phyloP scores from a whole-genome alignment of 805 yeast species.

The Lipomyces lipofer region DNA sequence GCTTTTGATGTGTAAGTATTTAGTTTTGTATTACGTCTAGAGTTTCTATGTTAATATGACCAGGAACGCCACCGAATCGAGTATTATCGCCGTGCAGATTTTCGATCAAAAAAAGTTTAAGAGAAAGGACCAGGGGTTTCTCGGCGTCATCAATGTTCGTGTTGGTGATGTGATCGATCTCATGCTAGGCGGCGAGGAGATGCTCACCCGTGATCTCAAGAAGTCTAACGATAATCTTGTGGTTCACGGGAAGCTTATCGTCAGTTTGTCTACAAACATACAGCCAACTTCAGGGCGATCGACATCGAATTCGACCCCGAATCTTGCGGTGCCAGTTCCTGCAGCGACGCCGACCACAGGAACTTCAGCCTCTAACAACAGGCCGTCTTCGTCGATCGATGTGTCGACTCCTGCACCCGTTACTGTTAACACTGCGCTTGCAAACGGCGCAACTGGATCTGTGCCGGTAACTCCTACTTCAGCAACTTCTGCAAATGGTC shows the following conservation, averaged over 20 bases:
- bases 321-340: slow-evolving; percentile 8
- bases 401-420: slow-evolving; percentile 31
- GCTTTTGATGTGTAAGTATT: slow-evolving; percentile 64
- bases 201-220: slow-evolving; percentile 88
- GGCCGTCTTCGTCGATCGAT: background rate
- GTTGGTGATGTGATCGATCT: slow-evolving; percentile 83
- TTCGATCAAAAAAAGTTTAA: slow-evolving; percentile 97
- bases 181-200: slow-evolving; percentile 54
- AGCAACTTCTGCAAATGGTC: slow-evolving; percentile 31
- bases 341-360: slow-evolving; percentile 11
- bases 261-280: slow-evolving; percentile 45
- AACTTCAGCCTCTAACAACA: slow-evolving; percentile 32
- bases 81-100: slow-evolving; percentile 87
- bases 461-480: slow-evolving; percentile 30
- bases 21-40: background rate
- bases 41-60: background rate
- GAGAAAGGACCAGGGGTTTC: slow-evolving; percentile 96
- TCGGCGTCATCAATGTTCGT: slow-evolving; percentile 91
- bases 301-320: slow-evolving; percentile 17
- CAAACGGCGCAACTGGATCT: slow-evolving; percentile 23
- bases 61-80: slow-evolving; percentile 64
- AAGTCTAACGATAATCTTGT: slow-evolving; percentile 88
- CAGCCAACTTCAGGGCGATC: slow-evolving; percentile 11
- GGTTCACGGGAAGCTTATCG: slow-evolving; percentile 88
- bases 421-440: slow-evolving; percentile 26